Conservation (phyloP, 2,329 filamentous ascomycete species). For the Fusarium armeniacum region DNA sequence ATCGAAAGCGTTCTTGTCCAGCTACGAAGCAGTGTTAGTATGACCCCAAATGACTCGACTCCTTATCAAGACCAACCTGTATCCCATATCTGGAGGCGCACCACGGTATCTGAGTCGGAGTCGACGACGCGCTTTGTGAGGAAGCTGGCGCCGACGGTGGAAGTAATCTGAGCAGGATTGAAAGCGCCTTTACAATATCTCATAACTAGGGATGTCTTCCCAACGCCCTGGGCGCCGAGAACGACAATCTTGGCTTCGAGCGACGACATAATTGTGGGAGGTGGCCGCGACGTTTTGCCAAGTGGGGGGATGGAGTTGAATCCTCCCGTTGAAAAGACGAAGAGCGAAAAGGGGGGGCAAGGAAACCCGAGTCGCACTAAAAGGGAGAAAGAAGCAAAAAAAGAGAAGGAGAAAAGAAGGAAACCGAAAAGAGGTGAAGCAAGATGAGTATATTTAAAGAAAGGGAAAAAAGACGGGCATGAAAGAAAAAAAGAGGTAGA, state of each 20-base stretch:
- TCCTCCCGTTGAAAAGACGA: constrained; percentile 19
- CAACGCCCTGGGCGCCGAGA: constrained; percentile 82
- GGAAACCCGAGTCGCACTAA: constrained; percentile 15
- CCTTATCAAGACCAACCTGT: constrained; percentile 67
- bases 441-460: constrained; percentile 13
- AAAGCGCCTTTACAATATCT: constrained; percentile 81
- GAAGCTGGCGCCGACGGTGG: constrained; percentile 85
- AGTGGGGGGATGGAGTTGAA: constrained; percentile 16
- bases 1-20: constrained; percentile 94
- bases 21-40: constrained; percentile 59
- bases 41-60: background rate
- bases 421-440: constrained; percentile 28
- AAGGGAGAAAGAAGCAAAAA: constrained; percentile 16
- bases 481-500: constrained; percentile 31
- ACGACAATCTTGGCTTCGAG: constrained; percentile 87
- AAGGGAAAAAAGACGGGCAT: constrained; percentile 19
- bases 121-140: constrained; percentile 85
- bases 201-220: constrained; percentile 83
- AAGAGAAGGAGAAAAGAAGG: constrained; percentile 1
- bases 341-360: constrained; percentile 23
- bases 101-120: constrained; percentile 85
- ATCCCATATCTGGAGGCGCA: constrained; percentile 97
- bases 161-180: constrained; percentile 72
- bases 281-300: constrained; percentile 27
- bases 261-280: constrained; percentile 62